Evolutionary conservation across 805 yeast species (phyloP).

Genomic region (Candida methanosorbosa): DNA sequence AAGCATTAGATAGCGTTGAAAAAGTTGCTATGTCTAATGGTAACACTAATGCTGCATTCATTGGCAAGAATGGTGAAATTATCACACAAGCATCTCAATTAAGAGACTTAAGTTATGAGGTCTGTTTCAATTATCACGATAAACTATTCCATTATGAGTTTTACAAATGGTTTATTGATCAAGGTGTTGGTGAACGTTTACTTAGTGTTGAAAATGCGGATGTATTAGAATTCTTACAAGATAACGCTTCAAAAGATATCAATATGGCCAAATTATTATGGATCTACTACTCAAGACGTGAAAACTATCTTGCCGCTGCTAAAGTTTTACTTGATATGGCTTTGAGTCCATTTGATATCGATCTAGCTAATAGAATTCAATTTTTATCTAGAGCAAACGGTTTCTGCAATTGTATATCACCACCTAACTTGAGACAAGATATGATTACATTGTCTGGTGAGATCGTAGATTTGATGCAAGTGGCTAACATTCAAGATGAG

Average conservation of each 20-base stretch:
- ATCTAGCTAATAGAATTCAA: constrained; percentile 71
- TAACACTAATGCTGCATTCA: constrained; percentile 13
- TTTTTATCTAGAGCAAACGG: constrained; percentile 88
- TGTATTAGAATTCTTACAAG: constrained; percentile 68
- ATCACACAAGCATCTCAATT: constrained; percentile 46
- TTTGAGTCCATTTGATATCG: constrained; percentile 59
- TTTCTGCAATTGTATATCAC: constrained; percentile 77
- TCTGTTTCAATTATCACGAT: constrained; percentile 69
- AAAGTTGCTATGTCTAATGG: constrained; percentile 9
- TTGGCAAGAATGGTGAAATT: constrained; percentile 16
- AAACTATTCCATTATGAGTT: constrained; percentile 85
- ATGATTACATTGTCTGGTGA: constrained; percentile 61
- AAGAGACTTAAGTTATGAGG: constrained; percentile 64
- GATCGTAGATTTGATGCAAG: constrained; percentile 76
- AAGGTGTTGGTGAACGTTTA: constrained; percentile 69
- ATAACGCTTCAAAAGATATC: constrained; percentile 52
- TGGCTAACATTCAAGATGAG: constrained; percentile 79
- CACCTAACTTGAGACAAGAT: constrained; percentile 67
- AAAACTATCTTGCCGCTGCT: constrained; percentile 78
- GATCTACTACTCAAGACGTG: constrained; percentile 81
- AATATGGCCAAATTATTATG: constrained; percentile 78
- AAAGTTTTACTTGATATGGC: constrained; percentile 67
- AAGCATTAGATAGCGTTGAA: constrained; percentile 37
- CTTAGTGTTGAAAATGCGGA: constrained; percentile 77
- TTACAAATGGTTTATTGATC: constrained; percentile 84